Percentiles rank a stretch among this genome's conserved stretches.
phyloP scores from a whole-genome alignment of 2,329 filamentous ascomycete species.

The Exophiala bonariae region DNA sequence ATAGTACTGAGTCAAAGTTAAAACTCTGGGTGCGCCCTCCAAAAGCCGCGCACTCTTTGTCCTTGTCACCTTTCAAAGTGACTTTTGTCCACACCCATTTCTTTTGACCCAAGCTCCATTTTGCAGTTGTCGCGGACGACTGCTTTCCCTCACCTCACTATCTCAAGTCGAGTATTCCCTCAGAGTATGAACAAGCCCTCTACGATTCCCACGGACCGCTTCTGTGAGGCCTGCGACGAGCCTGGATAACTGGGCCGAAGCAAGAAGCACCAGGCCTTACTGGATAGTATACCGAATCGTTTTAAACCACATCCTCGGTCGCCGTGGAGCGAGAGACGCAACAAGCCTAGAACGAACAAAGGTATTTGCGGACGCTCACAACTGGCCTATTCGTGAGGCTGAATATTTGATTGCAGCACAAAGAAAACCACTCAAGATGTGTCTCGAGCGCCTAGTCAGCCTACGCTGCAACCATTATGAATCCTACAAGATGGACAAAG shows the following conservation, averaged over 20 bases:
- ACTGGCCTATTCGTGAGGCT: background rate
- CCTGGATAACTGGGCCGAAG: conserved; percentile 29
- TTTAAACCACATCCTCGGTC: too few species aligned
- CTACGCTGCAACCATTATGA: conserved; percentile 28
- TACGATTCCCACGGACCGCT: conserved; percentile 27
- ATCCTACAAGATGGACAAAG: conserved; percentile 27
- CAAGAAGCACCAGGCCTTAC: conserved; percentile 10
- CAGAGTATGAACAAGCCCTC: conserved; percentile 32
- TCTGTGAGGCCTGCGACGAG: conserved; percentile 31
- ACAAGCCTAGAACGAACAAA: conserved; percentile 4
- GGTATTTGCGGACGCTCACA: background rate
- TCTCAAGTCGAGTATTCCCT: conserved; percentile 8
- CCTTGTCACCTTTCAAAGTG: conserved; percentile 5
- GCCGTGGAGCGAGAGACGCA: background rate
- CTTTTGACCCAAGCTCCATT: conserved; percentile 1
- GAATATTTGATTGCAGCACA: background rate
- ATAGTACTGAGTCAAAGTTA: background rate
- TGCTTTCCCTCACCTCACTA: conserved; percentile 8
- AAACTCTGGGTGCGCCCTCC: conserved; percentile 19
- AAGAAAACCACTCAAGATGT: conserved; percentile 22
- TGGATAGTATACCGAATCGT: background rate
- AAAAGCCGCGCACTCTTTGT: background rate
- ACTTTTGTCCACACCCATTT: conserved; percentile 16
- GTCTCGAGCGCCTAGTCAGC: conserved; percentile 27
- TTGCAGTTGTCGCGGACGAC: conserved; percentile 21